These are phyloP conservation scores for Fusarium zealandicum DNA, from an alignment of 2,329 filamentous ascomycete species.

Conservation along the genomic window DNA sequence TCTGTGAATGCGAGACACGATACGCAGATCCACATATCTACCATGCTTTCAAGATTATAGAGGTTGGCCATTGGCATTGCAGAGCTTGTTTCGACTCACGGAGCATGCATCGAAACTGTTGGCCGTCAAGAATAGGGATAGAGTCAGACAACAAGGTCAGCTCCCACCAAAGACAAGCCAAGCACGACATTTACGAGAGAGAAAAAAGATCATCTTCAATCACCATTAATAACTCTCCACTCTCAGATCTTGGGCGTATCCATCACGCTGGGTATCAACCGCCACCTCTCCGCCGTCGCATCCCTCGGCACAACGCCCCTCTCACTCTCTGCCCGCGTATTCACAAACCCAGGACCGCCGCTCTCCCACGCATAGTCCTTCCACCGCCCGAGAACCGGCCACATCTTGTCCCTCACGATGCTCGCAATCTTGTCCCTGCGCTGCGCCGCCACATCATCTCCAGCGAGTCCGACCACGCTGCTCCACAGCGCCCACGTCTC, in stretches of 20 bases:
- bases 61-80: neutral
- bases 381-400: slow-evolving; percentile 65
- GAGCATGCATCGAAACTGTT: too few relatives aligned
- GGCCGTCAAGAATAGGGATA: too few relatives aligned
- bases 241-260: slow-evolving; percentile 42
- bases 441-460: slow-evolving; percentile 45
- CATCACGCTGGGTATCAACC: slow-evolving; percentile 36
- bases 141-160: neutral
- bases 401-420: slow-evolving; percentile 55
- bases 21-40: slow-evolving; percentile 12
- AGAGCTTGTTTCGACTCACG: too few relatives aligned
- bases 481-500: slow-evolving; percentile 67
- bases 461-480: slow-evolving; percentile 55
- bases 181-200: neutral
- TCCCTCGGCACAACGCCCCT: slow-evolving; percentile 45
- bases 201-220: neutral
- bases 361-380: slow-evolving; percentile 71
- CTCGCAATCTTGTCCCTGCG: slow-evolving; percentile 44
- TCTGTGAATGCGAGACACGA: slow-evolving; percentile 28
- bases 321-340: slow-evolving; percentile 41
- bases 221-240: neutral
- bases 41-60: too few relatives aligned
- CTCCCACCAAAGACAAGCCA: neutral
- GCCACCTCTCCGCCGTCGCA: slow-evolving; percentile 35
- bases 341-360: slow-evolving; percentile 57